Percentiles rank a stretch among this genome's conserved stretches.
phyloP scores from a whole-genome alignment of 2,329 filamentous ascomycete genomes.

The Pseudocercospora eumusae region DNA sequence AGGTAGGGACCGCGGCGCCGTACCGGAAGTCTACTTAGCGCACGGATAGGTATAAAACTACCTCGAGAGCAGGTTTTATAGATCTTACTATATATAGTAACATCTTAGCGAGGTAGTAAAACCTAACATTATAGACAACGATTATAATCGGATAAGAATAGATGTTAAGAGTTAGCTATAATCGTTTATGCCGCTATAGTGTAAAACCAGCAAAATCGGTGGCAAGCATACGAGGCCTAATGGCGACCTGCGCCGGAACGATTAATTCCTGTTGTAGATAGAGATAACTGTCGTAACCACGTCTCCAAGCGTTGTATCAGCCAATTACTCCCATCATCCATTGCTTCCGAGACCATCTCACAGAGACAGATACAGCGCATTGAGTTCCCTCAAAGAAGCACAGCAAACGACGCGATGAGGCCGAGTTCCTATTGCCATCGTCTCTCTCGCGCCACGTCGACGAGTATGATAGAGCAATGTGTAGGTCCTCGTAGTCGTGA shows the following conservation, averaged over 20 bases:
- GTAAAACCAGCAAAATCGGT: too few relatives aligned
- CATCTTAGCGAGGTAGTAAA: too few relatives aligned
- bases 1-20: too few relatives aligned
- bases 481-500: not conserved
- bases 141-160: too few relatives aligned
- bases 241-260: not conserved
- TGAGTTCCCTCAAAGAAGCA: not conserved
- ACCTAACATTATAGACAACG: too few relatives aligned
- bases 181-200: not conserved
- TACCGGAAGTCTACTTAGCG: too few relatives aligned
- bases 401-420: not conserved
- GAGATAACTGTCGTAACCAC: not conserved
- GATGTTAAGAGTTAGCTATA: too few relatives aligned
- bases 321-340: not conserved
- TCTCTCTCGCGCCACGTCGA: not conserved
- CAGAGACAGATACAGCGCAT: not conserved
- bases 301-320: not conserved
- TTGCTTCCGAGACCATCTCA: constrained; percentile 1
- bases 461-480: not conserved
- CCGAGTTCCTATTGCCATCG: not conserved
- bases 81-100: too few relatives aligned
- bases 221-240: too few relatives aligned
- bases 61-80: too few relatives aligned
- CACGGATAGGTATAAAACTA: too few relatives aligned
- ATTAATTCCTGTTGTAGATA: not conserved